Base-by-base conservation (phyloP, 306 rosid species). In the barrel medic (Medicago truncatula) region DNA sequence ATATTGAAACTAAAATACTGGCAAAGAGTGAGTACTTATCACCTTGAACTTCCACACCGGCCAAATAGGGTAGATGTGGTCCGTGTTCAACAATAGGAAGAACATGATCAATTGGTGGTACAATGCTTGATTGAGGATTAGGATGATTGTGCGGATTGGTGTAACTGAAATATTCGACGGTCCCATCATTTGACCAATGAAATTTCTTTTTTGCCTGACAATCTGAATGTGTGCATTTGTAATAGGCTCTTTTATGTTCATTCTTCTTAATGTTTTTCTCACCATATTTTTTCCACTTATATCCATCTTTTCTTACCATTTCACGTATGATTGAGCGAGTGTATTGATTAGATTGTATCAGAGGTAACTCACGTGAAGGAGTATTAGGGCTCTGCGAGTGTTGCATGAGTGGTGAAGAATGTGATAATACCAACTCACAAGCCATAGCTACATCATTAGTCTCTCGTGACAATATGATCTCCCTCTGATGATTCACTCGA, bases 261-360 rank as follows among this genome's bases (percentile, higher is more conserved):
- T 88, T 93, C 38, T 96, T 91, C 78, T 85, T 93, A 16, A 93
- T 96, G 50, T 74, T 73, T 85, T 93, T 93, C 86, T 93, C 97
- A 41, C 98, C 98, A 71, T 93, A 91, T 76, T 93, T 93, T 73
- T 93, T 77, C 98, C 98, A 93, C 83, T 89, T 89, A 85, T 88
- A 93, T 44, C 98, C 98, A 80, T 91, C 98, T 65, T 85, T 86
- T 16, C 88, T 73, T 50, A 83, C 88, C 83, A 82, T 86, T 89
- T 82, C 93, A 9, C 92, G 91, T 80, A 87, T 66, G 70, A 80
- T 76, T 56, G 92, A 74, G 39, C 90, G 81, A 72, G 86, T 76
- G 56, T 83, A 87, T 77, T 71, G 88, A 68, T 68, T 84, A 54
- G 85, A 76, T 36, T 79, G 87, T 56, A 70, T 73, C 46, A 78